Conservation (phyloP, 2,329 filamentous ascomycete genomes). For the Monilinia vaccinii-corymbosi region DNA sequence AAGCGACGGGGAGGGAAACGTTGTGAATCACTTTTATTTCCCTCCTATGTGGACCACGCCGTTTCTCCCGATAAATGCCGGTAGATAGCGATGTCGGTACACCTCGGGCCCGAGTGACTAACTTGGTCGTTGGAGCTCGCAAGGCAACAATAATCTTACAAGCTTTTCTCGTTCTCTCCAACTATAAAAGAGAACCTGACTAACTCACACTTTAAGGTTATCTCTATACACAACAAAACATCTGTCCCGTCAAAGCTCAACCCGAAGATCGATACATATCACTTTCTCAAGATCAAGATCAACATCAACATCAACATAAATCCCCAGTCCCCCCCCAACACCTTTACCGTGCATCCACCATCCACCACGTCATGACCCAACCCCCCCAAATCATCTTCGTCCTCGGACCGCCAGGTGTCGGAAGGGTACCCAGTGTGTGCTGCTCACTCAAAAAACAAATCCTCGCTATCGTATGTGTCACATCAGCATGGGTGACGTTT, state of each 20-base stretch:
- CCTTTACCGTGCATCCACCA: neutral
- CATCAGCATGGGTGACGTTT: neutral
- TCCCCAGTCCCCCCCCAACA: neutral
- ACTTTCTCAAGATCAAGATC: neutral
- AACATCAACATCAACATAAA: neutral
- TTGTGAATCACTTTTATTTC: neutral
- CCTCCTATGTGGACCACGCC: neutral
- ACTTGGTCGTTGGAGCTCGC: too few species aligned
- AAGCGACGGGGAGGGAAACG: neutral
- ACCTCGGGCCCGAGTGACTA: neutral
- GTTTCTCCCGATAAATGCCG: neutral
- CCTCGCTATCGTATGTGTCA: neutral
- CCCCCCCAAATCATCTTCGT: neutral
- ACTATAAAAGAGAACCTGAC: too few species aligned
- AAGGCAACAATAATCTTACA: neutral
- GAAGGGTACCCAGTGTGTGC: slow-evolving; percentile 1
- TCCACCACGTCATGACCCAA: neutral
- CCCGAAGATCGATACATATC: too few species aligned
- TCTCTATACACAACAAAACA: too few species aligned
- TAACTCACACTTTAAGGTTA: too few species aligned
- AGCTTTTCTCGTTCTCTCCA: too few species aligned
- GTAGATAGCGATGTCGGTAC: neutral
- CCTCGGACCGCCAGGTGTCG: neutral
- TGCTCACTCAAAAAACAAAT: neutral
- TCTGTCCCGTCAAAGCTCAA: too few species aligned